Evolutionary conservation across 768 basidiomycete species (phyloP).

Genomic region (Psilocybe cubensis): DNA sequence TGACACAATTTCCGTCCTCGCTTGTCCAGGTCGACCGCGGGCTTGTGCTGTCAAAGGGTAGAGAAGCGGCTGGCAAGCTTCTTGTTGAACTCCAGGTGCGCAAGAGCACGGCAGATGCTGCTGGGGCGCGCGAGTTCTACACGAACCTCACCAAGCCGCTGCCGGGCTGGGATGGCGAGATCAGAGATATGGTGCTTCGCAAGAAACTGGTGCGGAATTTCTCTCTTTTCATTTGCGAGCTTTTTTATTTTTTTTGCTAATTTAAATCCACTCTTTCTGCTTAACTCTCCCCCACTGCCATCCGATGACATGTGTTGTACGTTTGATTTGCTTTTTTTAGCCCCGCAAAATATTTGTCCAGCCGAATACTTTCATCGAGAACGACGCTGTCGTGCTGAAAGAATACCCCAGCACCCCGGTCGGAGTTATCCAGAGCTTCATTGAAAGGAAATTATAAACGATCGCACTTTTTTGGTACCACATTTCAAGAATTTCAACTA

Average conservation of each 20-base stretch:
- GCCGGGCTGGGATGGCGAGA: slow-evolving; percentile 71
- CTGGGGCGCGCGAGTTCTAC: slow-evolving; percentile 80
- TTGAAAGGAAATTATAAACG: slow-evolving; percentile 63
- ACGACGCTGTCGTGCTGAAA: slow-evolving; percentile 72
- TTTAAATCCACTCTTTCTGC: too few species aligned
- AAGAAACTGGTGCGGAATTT: slow-evolving; percentile 82
- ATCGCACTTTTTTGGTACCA: too few species aligned
- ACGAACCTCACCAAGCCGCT: slow-evolving; percentile 77
- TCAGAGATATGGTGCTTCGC: slow-evolving; percentile 74
- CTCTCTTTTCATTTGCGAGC: slow-evolving; percentile 9
- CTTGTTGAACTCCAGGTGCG: slow-evolving; percentile 82
- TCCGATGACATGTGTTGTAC: too few species aligned
- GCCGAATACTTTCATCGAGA: slow-evolving; percentile 73
- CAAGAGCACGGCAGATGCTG: slow-evolving; percentile 84
- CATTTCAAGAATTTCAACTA: slow-evolving; percentile 4
- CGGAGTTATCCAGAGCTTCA: slow-evolving; percentile 81
- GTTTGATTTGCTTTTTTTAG: slow-evolving; percentile 43
- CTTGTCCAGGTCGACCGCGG: slow-evolving; percentile 67
- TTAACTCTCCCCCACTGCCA: too few species aligned
- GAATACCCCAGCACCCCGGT: slow-evolving; percentile 77
- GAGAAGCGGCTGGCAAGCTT: slow-evolving; percentile 70
- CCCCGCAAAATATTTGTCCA: slow-evolving; percentile 87
- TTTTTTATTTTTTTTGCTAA: neutral
- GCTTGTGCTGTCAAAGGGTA: slow-evolving; percentile 66
- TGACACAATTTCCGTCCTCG: neutral